Percentiles rank a stretch among this genome's conserved stretches.
Evolutionary conservation across 169 alveolate species (phyloP).

Genomic region (Amoebophrya sp.): DNA sequence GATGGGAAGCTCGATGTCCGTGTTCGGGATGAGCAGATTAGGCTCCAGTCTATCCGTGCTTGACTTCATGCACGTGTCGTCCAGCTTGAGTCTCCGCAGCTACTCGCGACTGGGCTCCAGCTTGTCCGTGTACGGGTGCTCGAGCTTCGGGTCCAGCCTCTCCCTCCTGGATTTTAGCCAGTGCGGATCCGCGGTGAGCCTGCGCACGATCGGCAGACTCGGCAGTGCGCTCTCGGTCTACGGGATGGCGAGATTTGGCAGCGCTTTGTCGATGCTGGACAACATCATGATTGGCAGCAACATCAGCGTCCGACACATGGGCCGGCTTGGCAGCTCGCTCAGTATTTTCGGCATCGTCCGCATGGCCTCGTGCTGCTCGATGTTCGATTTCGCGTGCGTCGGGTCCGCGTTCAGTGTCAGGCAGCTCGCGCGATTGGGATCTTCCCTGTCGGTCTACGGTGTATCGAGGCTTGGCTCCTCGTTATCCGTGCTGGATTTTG

Average conservation of each 20-base stretch:
- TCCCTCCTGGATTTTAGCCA: neutral
- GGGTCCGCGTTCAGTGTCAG: neutral
- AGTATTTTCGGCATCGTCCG: neutral
- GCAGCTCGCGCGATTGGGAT: neutral
- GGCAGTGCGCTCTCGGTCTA: neutral
- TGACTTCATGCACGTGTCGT: neutral
- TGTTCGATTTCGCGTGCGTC: neutral
- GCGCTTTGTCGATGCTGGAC: neutral
- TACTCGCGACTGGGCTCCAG: neutral
- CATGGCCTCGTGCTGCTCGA: neutral
- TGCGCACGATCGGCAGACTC: neutral
- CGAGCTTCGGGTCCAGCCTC: neutral
- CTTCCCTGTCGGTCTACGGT: neutral
- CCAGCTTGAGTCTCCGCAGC: neutral
- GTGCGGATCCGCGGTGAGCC: neutral
- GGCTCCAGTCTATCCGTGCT: neutral
- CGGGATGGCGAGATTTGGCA: neutral
- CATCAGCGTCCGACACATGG: neutral
- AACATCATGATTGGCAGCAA: neutral
- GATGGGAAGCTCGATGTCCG: neutral
- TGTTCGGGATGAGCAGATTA: neutral
- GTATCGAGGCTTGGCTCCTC: neutral
- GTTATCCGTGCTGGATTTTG: neutral
- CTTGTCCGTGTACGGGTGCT: neutral
- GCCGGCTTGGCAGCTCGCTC: neutral